Evolutionary conservation across 495 filamentous ascomycete genomes (phyloP).

Genomic region (Aspergillus egyptiacus): DNA sequence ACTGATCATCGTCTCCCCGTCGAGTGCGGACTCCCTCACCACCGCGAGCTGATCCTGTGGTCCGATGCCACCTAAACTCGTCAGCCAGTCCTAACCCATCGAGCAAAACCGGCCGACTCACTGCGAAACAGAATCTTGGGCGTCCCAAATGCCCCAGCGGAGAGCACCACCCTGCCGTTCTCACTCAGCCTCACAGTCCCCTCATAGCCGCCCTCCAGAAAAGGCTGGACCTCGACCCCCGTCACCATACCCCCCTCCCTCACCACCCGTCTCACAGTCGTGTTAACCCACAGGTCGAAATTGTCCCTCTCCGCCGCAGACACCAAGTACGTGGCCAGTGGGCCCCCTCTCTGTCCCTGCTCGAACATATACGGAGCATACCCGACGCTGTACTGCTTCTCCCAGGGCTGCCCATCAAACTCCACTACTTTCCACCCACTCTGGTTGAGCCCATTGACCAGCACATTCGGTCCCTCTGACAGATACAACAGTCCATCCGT

Average conservation of each 20-base stretch:
- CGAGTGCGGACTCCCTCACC: conserved; percentile 38
- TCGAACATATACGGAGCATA: conserved; percentile 66
- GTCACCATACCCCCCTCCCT: conserved; percentile 55
- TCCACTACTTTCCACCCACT: conserved; percentile 58
- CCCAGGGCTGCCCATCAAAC: conserved; percentile 52
- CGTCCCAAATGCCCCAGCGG: conserved; percentile 65
- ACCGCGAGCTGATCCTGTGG: conserved; percentile 54
- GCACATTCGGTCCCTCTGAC: conserved; percentile 57
- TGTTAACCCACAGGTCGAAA: conserved; percentile 62
- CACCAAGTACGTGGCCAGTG: conserved; percentile 67
- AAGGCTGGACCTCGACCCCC: conserved; percentile 58
- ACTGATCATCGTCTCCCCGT: conserved; percentile 43
- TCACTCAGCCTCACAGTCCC: conserved; percentile 56
- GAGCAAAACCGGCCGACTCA: background rate
- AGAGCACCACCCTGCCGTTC: conserved; percentile 60
- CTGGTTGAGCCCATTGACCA: conserved; percentile 47
- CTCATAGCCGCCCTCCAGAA: conserved; percentile 52
- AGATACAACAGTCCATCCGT: conserved; percentile 63
- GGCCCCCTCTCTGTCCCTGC: conserved; percentile 62
- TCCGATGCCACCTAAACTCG: conserved; percentile 42
- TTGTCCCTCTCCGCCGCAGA: conserved; percentile 53
- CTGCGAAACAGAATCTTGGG: conserved; percentile 58
- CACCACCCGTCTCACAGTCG: conserved; percentile 59
- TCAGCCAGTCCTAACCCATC: background rate
- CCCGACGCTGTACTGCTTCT: conserved; percentile 62